Percentiles rank a stretch among this genome's conserved stretches.
Evolutionary conservation across 768 basidiomycete genomes (phyloP).

Genomic region (Auricularia cornea): DNA sequence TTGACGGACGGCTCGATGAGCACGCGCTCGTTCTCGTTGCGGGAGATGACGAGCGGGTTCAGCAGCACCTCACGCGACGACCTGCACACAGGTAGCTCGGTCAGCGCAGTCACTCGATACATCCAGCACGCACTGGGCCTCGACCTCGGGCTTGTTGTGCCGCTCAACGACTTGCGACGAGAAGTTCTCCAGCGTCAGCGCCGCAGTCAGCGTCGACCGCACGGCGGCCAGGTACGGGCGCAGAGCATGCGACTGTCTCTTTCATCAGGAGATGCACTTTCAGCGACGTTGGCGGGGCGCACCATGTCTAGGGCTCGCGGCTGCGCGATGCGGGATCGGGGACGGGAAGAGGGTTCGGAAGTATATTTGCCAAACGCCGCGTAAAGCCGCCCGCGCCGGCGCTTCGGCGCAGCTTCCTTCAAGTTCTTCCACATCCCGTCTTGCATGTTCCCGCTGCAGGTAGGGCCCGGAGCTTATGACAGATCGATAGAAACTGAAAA

Average conservation of each 20-base stretch:
- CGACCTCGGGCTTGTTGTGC: slow-evolving; percentile 96
- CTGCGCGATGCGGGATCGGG: too few relatives aligned
- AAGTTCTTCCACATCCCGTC: too few relatives aligned
- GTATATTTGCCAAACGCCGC: too few relatives aligned
- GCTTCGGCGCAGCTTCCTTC: too few relatives aligned
- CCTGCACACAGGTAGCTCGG: slow-evolving; percentile 30
- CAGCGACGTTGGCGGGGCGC: too few relatives aligned
- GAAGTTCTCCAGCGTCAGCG: slow-evolving; percentile 95
- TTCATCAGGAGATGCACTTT: too few relatives aligned
- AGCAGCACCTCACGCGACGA: slow-evolving; percentile 91
- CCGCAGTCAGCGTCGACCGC: slow-evolving; percentile 93
- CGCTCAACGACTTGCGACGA: slow-evolving; percentile 96
- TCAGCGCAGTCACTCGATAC: neutral
- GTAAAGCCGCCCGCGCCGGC: too few relatives aligned
- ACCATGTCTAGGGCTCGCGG: too few relatives aligned
- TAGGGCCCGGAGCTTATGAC: too few relatives aligned
- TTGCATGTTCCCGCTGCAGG: too few relatives aligned
- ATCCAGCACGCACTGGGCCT: slow-evolving; percentile 53
- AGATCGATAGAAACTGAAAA: too few relatives aligned
- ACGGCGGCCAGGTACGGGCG: slow-evolving; percentile 95
- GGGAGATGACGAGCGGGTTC: slow-evolving; percentile 87
- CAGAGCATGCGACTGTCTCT: slow-evolving; percentile 87
- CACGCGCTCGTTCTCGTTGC: slow-evolving; percentile 96
- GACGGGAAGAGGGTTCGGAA: too few relatives aligned
- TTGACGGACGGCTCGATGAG: slow-evolving; percentile 97